phyloP scores from a whole-genome alignment of 2,329 filamentous ascomycete genomes.

The Whalleya microplaca region DNA sequence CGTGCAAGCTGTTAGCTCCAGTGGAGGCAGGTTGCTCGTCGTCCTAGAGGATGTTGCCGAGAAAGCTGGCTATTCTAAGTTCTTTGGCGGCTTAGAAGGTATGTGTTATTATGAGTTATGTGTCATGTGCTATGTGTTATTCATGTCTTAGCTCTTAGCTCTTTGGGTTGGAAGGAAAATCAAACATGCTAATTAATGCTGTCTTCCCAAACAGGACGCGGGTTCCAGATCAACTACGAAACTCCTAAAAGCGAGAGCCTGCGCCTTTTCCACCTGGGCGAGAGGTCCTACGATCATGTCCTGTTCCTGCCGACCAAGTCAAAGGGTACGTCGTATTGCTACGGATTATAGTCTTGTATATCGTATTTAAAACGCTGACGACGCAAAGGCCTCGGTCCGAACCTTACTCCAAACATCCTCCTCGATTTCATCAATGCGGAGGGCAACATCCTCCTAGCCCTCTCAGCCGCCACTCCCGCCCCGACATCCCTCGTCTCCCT shows the following conservation, averaged over 20 bases:
- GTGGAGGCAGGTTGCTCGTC: conserved; percentile 80
- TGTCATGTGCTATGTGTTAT: no score
- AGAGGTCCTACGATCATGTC: conserved; percentile 88
- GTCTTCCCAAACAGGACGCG: conserved; percentile 64
- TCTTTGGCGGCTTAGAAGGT: conserved; percentile 75
- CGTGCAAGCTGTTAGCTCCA: conserved; percentile 76
- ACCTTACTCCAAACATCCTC: conserved; percentile 81
- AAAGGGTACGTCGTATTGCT: conserved; percentile 66
- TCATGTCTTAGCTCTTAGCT: no score
- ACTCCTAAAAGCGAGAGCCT: conserved; percentile 81
- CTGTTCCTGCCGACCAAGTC: conserved; percentile 86
- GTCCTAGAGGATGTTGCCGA: conserved; percentile 82
- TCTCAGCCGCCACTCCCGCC: conserved; percentile 72
- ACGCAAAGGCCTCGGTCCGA: conserved; percentile 77
- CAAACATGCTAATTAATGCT: conserved; percentile 15
- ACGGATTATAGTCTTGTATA: background rate
- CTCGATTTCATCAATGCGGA: conserved; percentile 90
- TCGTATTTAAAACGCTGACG: conserved; percentile 1
- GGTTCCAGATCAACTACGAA: conserved; percentile 79
- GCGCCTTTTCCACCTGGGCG: conserved; percentile 81
- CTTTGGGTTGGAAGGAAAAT: background rate
- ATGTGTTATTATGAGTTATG: no score
- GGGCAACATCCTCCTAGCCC: conserved; percentile 87
- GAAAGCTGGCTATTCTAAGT: conserved; percentile 80
- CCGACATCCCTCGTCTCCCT: conserved; percentile 76